phyloP scores from a whole-genome alignment of 306 rosid species.

The Pachyrhizus erosus region DNA sequence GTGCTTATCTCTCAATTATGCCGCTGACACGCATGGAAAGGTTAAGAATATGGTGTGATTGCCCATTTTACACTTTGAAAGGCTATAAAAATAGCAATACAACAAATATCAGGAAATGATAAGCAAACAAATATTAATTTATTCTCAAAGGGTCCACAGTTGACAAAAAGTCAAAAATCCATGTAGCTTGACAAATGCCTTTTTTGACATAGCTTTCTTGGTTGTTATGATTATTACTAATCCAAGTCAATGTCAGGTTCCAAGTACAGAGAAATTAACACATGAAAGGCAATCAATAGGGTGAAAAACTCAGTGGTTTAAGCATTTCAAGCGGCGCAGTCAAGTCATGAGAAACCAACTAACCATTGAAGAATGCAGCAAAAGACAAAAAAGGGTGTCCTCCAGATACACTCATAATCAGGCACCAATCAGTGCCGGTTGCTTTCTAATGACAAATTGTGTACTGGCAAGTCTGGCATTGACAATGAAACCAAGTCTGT shows the following conservation, averaged over 20 bases:
- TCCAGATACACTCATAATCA: background rate
- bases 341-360: slow-evolving; percentile 24
- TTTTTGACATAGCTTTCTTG: slow-evolving; percentile 21
- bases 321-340: background rate
- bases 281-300: background rate
- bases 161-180: slow-evolving; percentile 32
- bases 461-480: slow-evolving; percentile 41
- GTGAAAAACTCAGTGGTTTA: background rate
- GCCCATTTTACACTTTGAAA: slow-evolving; percentile 6
- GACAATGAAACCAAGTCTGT: slow-evolving; percentile 43
- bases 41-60: background rate
- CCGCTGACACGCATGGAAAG: background rate
- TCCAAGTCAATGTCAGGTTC: slow-evolving; percentile 28
- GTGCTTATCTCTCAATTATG: slow-evolving; percentile 6
- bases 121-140: background rate
- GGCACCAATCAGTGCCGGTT: slow-evolving; percentile 18
- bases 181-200: slow-evolving; percentile 2
- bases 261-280: background rate
- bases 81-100: slow-evolving; percentile 11
- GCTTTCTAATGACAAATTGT: slow-evolving; percentile 32
- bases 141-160: slow-evolving; percentile 20
- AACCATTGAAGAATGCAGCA: slow-evolving; percentile 30
- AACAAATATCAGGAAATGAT: background rate
- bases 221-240: background rate
- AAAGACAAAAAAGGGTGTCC: slow-evolving; percentile 22